Base-by-base conservation (phyloP, 1,139 yeast species). In the Schwanniomyces etchellsii region DNA sequence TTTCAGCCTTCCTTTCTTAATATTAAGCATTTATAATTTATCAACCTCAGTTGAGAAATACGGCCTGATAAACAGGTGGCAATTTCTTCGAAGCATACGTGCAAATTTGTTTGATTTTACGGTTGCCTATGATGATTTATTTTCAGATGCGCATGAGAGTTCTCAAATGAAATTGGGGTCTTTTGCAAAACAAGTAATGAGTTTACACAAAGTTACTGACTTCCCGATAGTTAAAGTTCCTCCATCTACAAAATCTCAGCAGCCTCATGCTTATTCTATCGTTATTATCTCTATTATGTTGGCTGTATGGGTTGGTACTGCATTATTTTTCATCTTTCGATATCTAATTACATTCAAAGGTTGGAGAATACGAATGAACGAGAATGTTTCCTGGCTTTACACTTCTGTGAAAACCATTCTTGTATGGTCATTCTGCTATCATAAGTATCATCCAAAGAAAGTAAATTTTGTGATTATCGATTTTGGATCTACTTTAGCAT, bases 371-470 rank as follows among this genome's bases (percentile, higher is more conserved):
- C 31, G 27, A 5, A 33, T 36, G 15, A 59, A 40, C 32, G 42
- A 45, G n/a, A 52, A 50, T 11, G 45, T 60, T n/a, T 40, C 56
- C 6, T 52, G 52, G 35, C 43, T 74, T 4, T 74, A 73, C 42
- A 64, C 76, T 2, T 70, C 76, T 2, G 56, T 71, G 32, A 64
- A 57, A 35, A 53, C 64, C 3, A 63, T 74, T 28, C 53, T 72
- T 32, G 37, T 63, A 2, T 74, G 78, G 77, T 62, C 70, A 3
- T 56, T 56, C 29, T 46, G 60, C 16, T 74, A 73, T 44, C 60
- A 63, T 35, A 56, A 57, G 20, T 70, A 64, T 42, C 58, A 60
- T 16, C 77, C 79, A 2, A 49, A 57, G 16, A 53, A 57, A 35
- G 59, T 68, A 1, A 52, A 48, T 33, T 74, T 51, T 40, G 60